Evolutionary conservation across 768 basidiomycete genomes (phyloP), one percentile per base, ranked within the genome.

Genomic region (Termitomyces sp.): DNA sequence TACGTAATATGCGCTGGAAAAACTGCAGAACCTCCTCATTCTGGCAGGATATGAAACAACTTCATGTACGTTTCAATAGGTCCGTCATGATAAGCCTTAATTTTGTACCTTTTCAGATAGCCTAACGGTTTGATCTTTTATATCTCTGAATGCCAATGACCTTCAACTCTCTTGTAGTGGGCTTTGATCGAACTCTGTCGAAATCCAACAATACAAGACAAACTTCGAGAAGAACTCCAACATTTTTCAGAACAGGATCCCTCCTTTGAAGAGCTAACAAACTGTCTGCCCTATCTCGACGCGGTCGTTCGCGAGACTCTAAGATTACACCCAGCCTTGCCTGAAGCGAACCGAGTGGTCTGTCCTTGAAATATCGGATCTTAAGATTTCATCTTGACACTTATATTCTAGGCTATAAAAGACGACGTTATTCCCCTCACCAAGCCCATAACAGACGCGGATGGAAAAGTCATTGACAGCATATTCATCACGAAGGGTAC

Each of bases 401-500:
- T 22, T 2, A 26, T 41, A 0, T 9, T 36, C 16, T 8, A 56
- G 55, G 55, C 55, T 31, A 16, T 15, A 9, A 36, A 56, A 56
- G 55, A 56, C 10, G 47, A 56, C 9, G 15, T 56, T n/a, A 29
- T 56, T 16, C n/a, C 31, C 12, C 55, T 56, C 26, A 36, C 36
- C 5, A 55, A 60, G 15, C 73, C 78, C 2, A 62, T 74, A 10
- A 52, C 61, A 22, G 61, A 67, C 31, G 39, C 65, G 4, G 59
- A 67, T 4, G 73, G 76, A 0, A 51, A 73, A 16, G 15, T 58
- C 4, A 66, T 72, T 1, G 62, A 71, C 45, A 65, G 62, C 13
- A 62, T 80, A 22, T 59, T 56, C 15, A 66, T 81, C n/a, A 57
- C 78, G 1, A 72, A 74, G 54, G 79, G 77, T 22, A 72, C 75